Base-by-base conservation (phyloP, 768 basidiomycete genomes). In the Suillus subalutaceus region DNA sequence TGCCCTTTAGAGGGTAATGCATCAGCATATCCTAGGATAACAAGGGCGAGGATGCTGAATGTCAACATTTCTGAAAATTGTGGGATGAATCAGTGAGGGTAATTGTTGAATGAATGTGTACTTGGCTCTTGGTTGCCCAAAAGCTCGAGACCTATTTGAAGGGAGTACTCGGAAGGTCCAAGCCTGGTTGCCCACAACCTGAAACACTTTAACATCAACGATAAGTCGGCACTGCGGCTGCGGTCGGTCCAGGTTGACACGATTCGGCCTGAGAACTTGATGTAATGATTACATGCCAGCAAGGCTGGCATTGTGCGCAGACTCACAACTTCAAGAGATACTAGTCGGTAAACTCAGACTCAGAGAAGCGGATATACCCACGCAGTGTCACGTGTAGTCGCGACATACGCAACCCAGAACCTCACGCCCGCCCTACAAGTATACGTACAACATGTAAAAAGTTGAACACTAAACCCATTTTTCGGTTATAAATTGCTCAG, bases 31-130 rank as follows among this genome's bases (percentile, higher is more conserved):
- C 30, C 63, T 32, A 68, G 38, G 16, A 56, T 32, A 38, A 35
- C 52, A 38, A 53, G 20, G 8, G 41, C 41, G 38, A 69, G 44
- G 3, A 66, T 10, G 38, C n/a, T 53, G 40, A 38, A 59, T 10
- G 41, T 41, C 58, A 59, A 3, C 58, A 59, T 59, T 37, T 56
- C 55, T 56, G 35, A 1, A n/a, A 56, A 37, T n/a, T 56, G 26
- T 41, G 18, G 16, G 58, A 40, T 26, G 16, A 64, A 53, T 26
- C 16, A 53, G 16, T 5, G 55, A 61, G 18, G 44, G 48, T 40
- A 48, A 38, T 40, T 30, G 46, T 20, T 37, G 35, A 66, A 63
- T 52, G 46, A 30, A 52, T 63, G 40, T 12, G 56, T n/a, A 2
- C 6, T 40, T 62, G 38, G 38, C 38, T 41, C 23, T 59, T 26